Base-by-base conservation (phyloP, 179 eudicot species). In the Carnegiea gigantea region DNA sequence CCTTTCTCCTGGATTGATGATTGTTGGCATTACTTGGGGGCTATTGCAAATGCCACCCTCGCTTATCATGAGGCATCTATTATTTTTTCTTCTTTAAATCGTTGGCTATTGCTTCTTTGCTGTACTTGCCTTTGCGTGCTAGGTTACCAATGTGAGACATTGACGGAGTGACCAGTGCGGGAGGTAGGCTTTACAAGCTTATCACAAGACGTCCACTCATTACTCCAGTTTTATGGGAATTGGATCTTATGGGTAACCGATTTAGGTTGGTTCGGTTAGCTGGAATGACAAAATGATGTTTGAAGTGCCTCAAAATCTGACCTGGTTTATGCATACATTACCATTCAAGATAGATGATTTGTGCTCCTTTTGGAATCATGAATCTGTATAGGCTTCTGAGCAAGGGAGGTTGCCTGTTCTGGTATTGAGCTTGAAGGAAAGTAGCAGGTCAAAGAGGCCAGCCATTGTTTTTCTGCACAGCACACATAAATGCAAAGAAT, bases 321-420 rank as follows among this genome's bases (percentile, higher is more conserved):
- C 79, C 14, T 40, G 48, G 13, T 75, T 59, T 65, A 4, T 44
- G 79, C 30, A 76, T 76, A 28, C 30, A 15, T 76, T 49, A 43
- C 5, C 30, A 49, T 57, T 51, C 18, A 24, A 75, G 40, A 49
- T 20, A 60, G 48, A 59, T 81, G 76, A 84, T 24, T 82, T 59
- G 30, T 82, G 68, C 24, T 81, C 53, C 53, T 48, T 11, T 48
- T 2, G 13, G 53, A 48, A 54, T 82, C 77, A 28, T 87, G 57
- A 21, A 79, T 73, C 62, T 82, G 70, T 82, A 10, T 82, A 95
- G 99, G 89, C 84, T 80, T 90, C 95, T 82, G 93, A 93, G 79
- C 99, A 96, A 89, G 99, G 99, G 60, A 90, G 90, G 7, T 83
- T 96, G 83, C 98, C 99, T 20, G 92, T 96, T 83, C 81, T 96